These are phyloP conservation scores for Trichoderma gracile DNA, from an alignment of 2,329 filamentous ascomycete species.

Conservation along the genomic window DNA sequence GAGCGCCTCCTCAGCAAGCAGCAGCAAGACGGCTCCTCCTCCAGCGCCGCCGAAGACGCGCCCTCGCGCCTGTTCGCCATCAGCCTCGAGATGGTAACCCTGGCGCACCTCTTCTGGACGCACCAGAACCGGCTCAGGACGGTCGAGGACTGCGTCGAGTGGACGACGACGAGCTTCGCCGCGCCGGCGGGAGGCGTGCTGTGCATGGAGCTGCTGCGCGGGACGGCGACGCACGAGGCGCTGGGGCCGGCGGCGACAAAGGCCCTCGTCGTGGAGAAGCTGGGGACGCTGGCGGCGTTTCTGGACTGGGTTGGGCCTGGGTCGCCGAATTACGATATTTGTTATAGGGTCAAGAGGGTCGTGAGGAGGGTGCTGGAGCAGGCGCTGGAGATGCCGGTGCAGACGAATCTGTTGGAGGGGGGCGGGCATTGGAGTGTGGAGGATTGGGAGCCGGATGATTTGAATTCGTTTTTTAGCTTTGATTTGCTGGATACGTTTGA, in stretches of 20 bases:
- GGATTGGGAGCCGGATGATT: background rate
- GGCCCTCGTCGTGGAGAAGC: constrained; percentile 51
- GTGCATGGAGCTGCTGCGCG: constrained; percentile 49
- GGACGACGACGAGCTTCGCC: constrained; percentile 51
- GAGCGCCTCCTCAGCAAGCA: constrained; percentile 55
- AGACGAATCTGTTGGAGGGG: constrained; percentile 3
- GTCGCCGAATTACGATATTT: constrained; percentile 49
- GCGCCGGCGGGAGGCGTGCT: constrained; percentile 50
- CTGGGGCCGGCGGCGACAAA: constrained; percentile 37
- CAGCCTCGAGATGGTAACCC: constrained; percentile 49
- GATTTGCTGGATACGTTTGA: constrained; percentile 53
- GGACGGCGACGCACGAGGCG: background rate
- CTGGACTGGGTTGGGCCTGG: constrained; percentile 49
- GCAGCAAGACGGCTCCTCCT: background rate
- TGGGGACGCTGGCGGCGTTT: constrained; percentile 51
- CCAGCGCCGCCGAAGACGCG: constrained; percentile 35
- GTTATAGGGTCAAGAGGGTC: constrained; percentile 41
- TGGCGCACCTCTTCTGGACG: constrained; percentile 49
- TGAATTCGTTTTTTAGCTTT: constrained; percentile 45
- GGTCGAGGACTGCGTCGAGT: constrained; percentile 46
- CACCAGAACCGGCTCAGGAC: constrained; percentile 46
- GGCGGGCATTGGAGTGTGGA: constrained; percentile 15
- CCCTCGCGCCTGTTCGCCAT: constrained; percentile 44
- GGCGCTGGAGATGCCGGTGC: constrained; percentile 32
- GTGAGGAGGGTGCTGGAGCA: constrained; percentile 51